Percentiles rank a stretch among this genome's conserved stretches.
phyloP scores from a whole-genome alignment of 768 basidiomycete genomes.

The Pholiota microspora region DNA sequence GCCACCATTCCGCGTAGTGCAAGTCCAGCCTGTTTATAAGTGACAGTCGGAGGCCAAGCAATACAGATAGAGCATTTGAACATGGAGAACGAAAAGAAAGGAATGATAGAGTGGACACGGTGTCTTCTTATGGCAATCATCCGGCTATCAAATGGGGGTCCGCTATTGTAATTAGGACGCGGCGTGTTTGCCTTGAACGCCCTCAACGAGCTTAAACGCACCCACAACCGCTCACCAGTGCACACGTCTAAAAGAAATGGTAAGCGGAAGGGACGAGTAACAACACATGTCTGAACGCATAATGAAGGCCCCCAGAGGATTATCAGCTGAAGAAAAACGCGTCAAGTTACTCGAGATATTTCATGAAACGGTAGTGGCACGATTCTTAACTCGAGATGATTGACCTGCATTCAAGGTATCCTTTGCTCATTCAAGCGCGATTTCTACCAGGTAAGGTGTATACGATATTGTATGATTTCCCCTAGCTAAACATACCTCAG shows the following conservation, averaged over 20 bases:
- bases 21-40: background rate
- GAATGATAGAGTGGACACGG: slow-evolving; percentile 1
- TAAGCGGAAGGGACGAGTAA: background rate
- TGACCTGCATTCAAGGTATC: background rate
- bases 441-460: slow-evolving; percentile 23
- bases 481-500: slow-evolving; percentile 30
- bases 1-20: background rate
- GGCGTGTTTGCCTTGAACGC: background rate
- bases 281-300: background rate
- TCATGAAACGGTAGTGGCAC: slow-evolving; percentile 70
- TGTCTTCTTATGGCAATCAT: slow-evolving; percentile 3
- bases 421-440: slow-evolving; percentile 17
- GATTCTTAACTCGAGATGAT: background rate
- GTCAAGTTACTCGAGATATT: slow-evolving; percentile 89
- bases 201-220: background rate
- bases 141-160: slow-evolving; percentile 6
- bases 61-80: background rate
- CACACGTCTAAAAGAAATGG: slow-evolving; percentile 6
- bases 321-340: slow-evolving; percentile 90
- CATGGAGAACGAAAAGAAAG: background rate
- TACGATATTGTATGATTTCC: background rate
- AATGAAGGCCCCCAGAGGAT: slow-evolving; percentile 70
- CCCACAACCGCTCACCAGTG: background rate
- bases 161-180: background rate
- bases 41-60: background rate